Base-by-base conservation (phyloP, 2,329 filamentous ascomycete species). In the Zopfia rhizophila region DNA sequence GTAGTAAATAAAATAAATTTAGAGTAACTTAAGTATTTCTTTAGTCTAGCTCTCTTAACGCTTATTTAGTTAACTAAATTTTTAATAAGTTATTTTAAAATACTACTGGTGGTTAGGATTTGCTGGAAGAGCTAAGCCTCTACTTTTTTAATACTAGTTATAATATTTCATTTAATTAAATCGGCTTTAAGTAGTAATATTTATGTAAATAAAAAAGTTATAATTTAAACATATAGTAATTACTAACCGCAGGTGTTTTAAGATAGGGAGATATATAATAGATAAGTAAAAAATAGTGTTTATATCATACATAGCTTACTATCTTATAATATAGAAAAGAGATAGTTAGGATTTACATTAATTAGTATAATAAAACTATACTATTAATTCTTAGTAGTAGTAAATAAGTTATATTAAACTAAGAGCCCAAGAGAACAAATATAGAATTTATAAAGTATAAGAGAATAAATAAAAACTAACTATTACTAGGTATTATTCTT, bases 71-170 rank as follows among this genome's bases (percentile, higher is more conserved):
- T 36, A 57, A 54, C 54, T 48, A 57, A 51, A 55, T 35, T 44
- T 59, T 57, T 18, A 45, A 55, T 40, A 59, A 48, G 40, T 55
- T 53, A 25, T 57, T 51, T 51, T 45, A 57, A 48, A 56, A 54
- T 54, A 30, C 53, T 19, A 48, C 13, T 31, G 32, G 47, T 54
- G 47, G 37, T 38, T 47, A 28, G 45, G 41, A 53, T 45, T 22
- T 28, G 27, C 49, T 52, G 21, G 35, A 14, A 41, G 18, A 33
- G 46, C 28, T 31, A 22, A 47, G 36, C 29, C 25, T 48, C 45
- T 40, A 35, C 28, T 38, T 48, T 30, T 52, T 48, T 3, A 35
- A 45, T 36, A 36, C 13, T 14, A 36, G 41, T 28, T 53, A 40
- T 35, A 30, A 52, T 24, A 40, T 48, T 48, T 36, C 39, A 28